Conservation (phyloP, 208 protist species). For the Acanthamoeba lenticulata region DNA sequence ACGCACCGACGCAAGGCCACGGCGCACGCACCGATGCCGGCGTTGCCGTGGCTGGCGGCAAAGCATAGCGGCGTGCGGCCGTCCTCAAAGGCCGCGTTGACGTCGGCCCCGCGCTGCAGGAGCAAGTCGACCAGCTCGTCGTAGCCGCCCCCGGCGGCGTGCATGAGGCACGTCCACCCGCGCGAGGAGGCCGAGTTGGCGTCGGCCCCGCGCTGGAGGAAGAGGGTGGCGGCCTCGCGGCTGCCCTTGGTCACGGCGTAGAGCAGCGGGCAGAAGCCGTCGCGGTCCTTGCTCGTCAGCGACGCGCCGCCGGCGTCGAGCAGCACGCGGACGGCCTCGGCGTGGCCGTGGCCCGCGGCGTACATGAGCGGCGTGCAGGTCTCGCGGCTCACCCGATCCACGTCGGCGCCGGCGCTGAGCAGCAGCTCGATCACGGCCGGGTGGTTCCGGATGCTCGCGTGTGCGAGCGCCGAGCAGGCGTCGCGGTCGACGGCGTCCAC, state of each 20-base stretch:
- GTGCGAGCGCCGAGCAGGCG: not conserved
- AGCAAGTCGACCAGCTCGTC: conserved; percentile 14
- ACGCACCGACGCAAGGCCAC: too few species aligned
- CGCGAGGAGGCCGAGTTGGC: not conserved
- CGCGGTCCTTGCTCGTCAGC: not conserved
- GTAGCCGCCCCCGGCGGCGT: not conserved
- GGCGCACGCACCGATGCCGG: not conserved
- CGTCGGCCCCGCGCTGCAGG: not conserved
- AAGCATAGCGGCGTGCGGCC: conserved; percentile 4
- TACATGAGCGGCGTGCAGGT: conserved; percentile 23
- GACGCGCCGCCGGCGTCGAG: not conserved
- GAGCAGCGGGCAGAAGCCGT: not conserved
- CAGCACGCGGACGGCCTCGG: not conserved
- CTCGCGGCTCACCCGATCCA: not conserved
- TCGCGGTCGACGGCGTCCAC: not conserved
- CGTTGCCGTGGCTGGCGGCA: not conserved
- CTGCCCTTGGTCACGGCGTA: not conserved
- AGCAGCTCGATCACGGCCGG: not conserved
- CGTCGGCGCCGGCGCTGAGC: not conserved
- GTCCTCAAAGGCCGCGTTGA: not conserved
- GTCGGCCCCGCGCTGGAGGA: not conserved
- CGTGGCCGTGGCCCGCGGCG: not conserved
- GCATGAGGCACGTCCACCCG: conserved; percentile 13
- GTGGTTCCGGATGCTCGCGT: not conserved
- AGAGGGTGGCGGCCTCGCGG: not conserved